Percentiles rank a stretch among this genome's conserved stretches.
These are phyloP conservation scores for Penicillium soppii DNA, from an alignment of 495 filamentous ascomycete genomes.

Conservation along the genomic window DNA sequence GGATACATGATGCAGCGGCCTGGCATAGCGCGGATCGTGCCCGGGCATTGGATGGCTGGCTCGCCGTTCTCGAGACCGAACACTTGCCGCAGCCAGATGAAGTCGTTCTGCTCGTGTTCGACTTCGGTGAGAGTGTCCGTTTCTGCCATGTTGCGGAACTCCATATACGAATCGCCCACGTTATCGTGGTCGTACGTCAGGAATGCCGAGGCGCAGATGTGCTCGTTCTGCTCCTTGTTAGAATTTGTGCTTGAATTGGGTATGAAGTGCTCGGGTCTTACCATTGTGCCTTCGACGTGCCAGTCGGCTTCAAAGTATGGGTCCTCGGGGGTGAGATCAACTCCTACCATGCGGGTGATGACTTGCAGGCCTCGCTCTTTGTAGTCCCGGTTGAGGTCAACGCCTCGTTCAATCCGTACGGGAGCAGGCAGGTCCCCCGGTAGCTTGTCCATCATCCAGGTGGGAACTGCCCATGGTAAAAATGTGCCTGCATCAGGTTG, in stretches of 20 bases:
- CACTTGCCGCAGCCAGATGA: slow-evolving; percentile 31
- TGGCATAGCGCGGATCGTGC: slow-evolving; percentile 16
- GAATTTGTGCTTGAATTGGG: neutral
- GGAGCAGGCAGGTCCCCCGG: slow-evolving; percentile 21
- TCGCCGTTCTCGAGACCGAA: slow-evolving; percentile 34
- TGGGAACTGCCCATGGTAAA: slow-evolving; percentile 33
- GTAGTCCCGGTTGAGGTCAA: slow-evolving; percentile 39
- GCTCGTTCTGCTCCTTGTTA: slow-evolving; percentile 32
- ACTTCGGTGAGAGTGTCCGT: slow-evolving; percentile 27
- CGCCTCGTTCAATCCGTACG: slow-evolving; percentile 23
- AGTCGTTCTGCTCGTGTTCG: slow-evolving; percentile 24
- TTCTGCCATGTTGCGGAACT: slow-evolving; percentile 33
- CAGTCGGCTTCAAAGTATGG: slow-evolving; percentile 34
- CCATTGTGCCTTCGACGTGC: slow-evolving; percentile 41
- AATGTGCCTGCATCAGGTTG: slow-evolving; percentile 34
- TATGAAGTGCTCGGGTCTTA: slow-evolving; percentile 5
- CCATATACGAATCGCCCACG: slow-evolving; percentile 15
- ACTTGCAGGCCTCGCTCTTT: slow-evolving; percentile 38
- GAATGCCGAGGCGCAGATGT: slow-evolving; percentile 36
- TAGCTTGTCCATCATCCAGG: slow-evolving; percentile 23
- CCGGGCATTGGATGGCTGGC: slow-evolving; percentile 31
- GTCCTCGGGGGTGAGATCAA: slow-evolving; percentile 34
- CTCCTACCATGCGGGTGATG: slow-evolving; percentile 34
- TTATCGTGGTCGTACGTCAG: slow-evolving; percentile 26
- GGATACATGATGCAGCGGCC: slow-evolving; percentile 34